phyloP scores from a whole-genome alignment of 305 asterid genomes.

The Plantago lanceolata region DNA sequence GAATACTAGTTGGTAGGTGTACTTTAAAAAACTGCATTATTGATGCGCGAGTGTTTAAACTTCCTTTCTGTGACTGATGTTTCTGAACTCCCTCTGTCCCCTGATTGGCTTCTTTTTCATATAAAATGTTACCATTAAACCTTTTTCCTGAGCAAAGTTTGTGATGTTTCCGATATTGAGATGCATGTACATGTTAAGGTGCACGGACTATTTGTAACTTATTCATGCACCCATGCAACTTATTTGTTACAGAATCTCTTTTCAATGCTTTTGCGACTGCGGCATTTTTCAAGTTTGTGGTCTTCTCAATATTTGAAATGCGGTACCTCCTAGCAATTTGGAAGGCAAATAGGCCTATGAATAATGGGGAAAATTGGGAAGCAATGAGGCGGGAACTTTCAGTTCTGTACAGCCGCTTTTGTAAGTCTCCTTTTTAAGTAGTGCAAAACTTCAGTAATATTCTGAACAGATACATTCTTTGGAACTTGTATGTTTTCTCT shows the following conservation, averaged over 20 bases:
- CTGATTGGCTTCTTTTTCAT: neutral
- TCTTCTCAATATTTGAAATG: slow-evolving; percentile 98
- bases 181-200: neutral
- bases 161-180: neutral
- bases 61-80: neutral
- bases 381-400: slow-evolving; percentile 95
- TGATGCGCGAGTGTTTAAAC: slow-evolving; percentile 2
- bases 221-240: neutral
- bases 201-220: neutral
- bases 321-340: slow-evolving; percentile 95
- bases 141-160: neutral
- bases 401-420: slow-evolving; percentile 89
- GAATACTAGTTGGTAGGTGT: slow-evolving; percentile 87
- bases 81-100: neutral
- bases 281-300: slow-evolving; percentile 98
- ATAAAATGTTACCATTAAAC: neutral
- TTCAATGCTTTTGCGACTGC: slow-evolving; percentile 99
- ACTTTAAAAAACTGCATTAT: slow-evolving; percentile 14
- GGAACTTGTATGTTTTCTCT: no score
- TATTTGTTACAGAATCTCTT: slow-evolving; percentile 64
- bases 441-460: slow-evolving; percentile 1
- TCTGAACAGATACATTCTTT: no score
- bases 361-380: slow-evolving; percentile 90
- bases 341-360: slow-evolving; percentile 75
- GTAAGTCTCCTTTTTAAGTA: slow-evolving; percentile 50